Evolutionary conservation across 192 early-diverging fungal species (phyloP), one percentile per base, ranked within the genome.

Genomic region (Spinellus fusiger): DNA sequence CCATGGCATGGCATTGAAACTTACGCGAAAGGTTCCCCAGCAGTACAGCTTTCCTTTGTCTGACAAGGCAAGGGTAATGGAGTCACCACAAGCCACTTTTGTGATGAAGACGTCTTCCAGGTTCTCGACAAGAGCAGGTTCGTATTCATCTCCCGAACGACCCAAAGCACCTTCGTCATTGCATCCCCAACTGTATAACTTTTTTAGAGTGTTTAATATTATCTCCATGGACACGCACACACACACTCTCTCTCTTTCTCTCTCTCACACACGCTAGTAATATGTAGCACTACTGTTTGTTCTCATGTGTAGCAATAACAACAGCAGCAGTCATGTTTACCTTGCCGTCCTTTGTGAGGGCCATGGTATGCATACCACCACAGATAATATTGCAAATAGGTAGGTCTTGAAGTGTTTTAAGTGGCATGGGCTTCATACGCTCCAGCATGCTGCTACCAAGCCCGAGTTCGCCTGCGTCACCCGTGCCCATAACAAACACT

Each of bases 121-220:
- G 12, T 85, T 92, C 28, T 84, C 81, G 13, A 88, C 84, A 5
- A 71, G 73, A 29, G 58, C 73, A 7, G 93, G 89, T n/a, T 69
- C 75, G 31, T 78, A 86, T 38, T 94, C 91, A 34, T 76, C 80
- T 27, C 84, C 86, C 10, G 55, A 69, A 18, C 89, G 75, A 32
- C 88, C 94, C n/a, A 98, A 79, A 13, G 90, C 89, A 51, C 77
- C 73, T 61, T 98, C 87, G 75, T 98, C 95, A 71, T 96, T 96
- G 77, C 94, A 95, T 0, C 95, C 95, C 95, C 95, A 98, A 47
- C 88, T 88, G 75, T 84, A 98, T 51, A 98, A 65, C 83, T 83
- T 68, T 34, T 33, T 32, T 46, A 23, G n/a, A n/a, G n/a, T n/a
- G n/a, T n/a, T n/a, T n/a, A n/a, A n/a, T n/a, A n/a, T n/a, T n/a